Evolutionary conservation across 495 filamentous ascomycete genomes (phyloP).

Genomic region (Apodospora peruviana): DNA sequence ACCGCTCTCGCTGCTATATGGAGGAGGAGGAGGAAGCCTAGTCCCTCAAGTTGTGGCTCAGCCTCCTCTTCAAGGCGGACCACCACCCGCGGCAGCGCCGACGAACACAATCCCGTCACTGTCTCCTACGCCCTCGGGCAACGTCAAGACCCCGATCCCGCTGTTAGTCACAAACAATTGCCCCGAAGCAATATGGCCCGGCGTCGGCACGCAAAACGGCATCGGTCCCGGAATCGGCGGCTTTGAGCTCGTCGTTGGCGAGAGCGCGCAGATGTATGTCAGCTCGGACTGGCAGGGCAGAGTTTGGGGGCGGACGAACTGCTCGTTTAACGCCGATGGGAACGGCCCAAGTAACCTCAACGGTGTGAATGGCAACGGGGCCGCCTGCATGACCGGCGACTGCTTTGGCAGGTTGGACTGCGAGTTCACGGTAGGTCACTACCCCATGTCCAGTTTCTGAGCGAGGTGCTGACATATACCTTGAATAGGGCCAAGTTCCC

Average conservation of each 20-base stretch:
- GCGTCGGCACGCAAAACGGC: constrained; percentile 61
- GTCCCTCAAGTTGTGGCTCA: too few species aligned
- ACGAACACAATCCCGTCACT: too few species aligned
- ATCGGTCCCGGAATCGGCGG: constrained; percentile 55
- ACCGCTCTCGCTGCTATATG: too few species aligned
- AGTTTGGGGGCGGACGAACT: constrained; percentile 78
- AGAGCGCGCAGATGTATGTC: constrained; percentile 49
- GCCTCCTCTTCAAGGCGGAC: too few species aligned
- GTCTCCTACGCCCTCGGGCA: too few species aligned
- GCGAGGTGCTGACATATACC: not conserved
- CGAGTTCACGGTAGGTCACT: constrained; percentile 49
- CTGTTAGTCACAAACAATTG: constrained; percentile 62
- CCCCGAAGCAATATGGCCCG: constrained; percentile 62
- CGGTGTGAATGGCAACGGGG: constrained; percentile 48
- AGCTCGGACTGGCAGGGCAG: constrained; percentile 69
- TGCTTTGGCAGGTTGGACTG: constrained; percentile 64
- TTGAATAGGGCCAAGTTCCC: constrained; percentile 58
- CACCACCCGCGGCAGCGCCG: too few species aligned
- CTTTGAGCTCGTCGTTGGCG: constrained; percentile 53
- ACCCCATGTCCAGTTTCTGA: not conserved
- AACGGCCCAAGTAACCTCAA: constrained; percentile 43
- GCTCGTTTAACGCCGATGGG: constrained; percentile 59
- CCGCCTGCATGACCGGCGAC: constrained; percentile 68
- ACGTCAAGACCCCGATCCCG: constrained; percentile 41
- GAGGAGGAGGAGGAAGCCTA: too few species aligned